Evolutionary conservation across 495 filamentous ascomycete genomes (phyloP), one percentile per base, ranked within the genome.

Genomic region (Aspergillus ellipticus): DNA sequence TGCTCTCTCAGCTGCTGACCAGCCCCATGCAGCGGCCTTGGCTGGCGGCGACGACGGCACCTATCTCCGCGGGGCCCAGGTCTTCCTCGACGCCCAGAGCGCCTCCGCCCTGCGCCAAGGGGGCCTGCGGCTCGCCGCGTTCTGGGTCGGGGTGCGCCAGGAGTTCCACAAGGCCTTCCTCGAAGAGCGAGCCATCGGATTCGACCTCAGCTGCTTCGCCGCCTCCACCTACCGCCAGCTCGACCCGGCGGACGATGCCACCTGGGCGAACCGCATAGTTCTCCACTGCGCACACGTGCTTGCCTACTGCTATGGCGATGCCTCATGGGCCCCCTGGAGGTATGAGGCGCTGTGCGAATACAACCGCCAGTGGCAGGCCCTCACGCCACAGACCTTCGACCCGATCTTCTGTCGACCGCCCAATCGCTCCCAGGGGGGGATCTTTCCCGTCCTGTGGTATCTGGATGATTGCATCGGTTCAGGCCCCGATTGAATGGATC

Each of bases 381-480:
- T 47, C 29, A 24, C 49, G 29, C 56, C 56, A 6, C 8, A 51
- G 15, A 45, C 61, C 42, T 62, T 65, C 53, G 45, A 56, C 13
- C 58, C 65, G 9, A 47, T 64, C 6, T 57, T 60, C 20, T 65
- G 50, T 33, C 39, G 49, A 20, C 28, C 43, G 0, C 47, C 62
- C 3, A 39, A 62, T 10, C 45, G 2, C n/a, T 17, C 17, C 3
- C 31, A 55, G 10, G 54, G 45, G 7, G 54, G 64, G 19, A 21
- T 70, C 2, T 75, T 70, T 35, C 73, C 74, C 3, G 60, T 66
- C 20, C 37, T 67, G 9, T 73, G 72, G 64, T 70, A 66, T 31
- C 17, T 76, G 31, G 50, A 54, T 37, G 66, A 74, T 42, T 64
- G 57, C 20, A 33, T 7, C 13, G 31, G 31, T 33, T 5, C 9